Evolutionary conservation across 805 yeast species (phyloP).

Genomic region (Cyberlindnera maclurae): DNA sequence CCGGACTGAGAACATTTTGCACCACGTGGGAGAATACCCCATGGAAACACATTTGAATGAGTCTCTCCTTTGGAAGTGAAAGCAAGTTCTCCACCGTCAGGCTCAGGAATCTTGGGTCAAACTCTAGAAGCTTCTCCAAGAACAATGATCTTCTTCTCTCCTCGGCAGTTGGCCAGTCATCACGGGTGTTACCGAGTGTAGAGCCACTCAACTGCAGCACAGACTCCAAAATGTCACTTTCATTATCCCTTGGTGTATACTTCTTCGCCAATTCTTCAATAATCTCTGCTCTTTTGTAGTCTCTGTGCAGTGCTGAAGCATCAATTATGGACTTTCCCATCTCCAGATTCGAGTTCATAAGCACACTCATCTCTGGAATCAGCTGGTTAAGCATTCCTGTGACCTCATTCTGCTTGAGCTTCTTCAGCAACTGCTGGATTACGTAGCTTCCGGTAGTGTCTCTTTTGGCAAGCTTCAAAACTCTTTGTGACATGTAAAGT

Average conservation of each 20-base stretch:
- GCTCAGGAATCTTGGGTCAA: constrained; percentile 52
- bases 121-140: constrained; percentile 63
- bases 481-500: constrained; percentile 66
- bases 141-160: constrained; percentile 76
- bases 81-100: constrained; percentile 55
- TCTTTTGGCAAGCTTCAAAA: constrained; percentile 67
- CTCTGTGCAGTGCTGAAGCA: constrained; percentile 50
- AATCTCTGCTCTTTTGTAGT: constrained; percentile 55
- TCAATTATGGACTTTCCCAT: constrained; percentile 61
- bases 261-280: constrained; percentile 40
- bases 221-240: constrained; percentile 51
- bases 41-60: constrained; percentile 73
- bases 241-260: constrained; percentile 33
- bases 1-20: constrained; percentile 53
- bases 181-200: constrained; percentile 74
- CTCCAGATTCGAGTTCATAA: constrained; percentile 63
- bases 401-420: constrained; percentile 56
- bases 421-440: constrained; percentile 61
- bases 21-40: constrained; percentile 89
- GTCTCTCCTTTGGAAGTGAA: constrained; percentile 50
- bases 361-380: constrained; percentile 56
- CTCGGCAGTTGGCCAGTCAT: constrained; percentile 89
- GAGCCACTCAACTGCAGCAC: constrained; percentile 58
- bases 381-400: constrained; percentile 54
- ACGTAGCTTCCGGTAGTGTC: constrained; percentile 82